Percentiles rank a stretch among this genome's conserved stretches.
phyloP scores from a whole-genome alignment of 2,329 filamentous ascomycete genomes.

The Hysterium pulicare region DNA sequence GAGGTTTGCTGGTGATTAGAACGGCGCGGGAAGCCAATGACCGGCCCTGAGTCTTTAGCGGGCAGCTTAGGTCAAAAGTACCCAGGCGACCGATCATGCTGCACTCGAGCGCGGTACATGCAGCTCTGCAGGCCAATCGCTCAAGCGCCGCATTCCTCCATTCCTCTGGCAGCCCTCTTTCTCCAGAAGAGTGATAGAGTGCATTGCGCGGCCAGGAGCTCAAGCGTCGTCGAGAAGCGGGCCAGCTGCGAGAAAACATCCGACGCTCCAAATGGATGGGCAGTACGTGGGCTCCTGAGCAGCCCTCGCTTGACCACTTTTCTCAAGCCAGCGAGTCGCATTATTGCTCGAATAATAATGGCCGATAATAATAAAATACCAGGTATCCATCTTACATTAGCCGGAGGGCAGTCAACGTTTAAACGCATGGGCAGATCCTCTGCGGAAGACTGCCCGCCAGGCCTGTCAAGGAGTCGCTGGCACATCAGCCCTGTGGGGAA shows the following conservation, averaged over 20 bases:
- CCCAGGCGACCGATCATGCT: slow-evolving; percentile 11
- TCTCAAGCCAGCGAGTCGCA: too few species aligned
- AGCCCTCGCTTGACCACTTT: neutral
- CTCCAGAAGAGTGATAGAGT: neutral
- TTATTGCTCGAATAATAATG: slow-evolving; percentile 2
- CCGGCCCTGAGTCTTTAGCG: slow-evolving; percentile 12
- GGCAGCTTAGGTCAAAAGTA: slow-evolving; percentile 1
- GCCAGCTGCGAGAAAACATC: too few species aligned
- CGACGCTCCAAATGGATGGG: too few species aligned
- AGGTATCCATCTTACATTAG: slow-evolving; percentile 18
- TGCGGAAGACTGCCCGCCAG: slow-evolving; percentile 25
- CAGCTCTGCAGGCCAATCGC: slow-evolving; percentile 1
- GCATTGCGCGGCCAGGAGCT: slow-evolving; percentile 5
- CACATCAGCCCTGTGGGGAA: slow-evolving; percentile 12
- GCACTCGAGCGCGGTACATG: slow-evolving; percentile 3
- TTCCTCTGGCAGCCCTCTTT: neutral
- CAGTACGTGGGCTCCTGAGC: neutral
- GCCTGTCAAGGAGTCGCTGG: slow-evolving; percentile 18
- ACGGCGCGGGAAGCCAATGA: slow-evolving; percentile 23
- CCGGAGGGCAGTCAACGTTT: slow-evolving; percentile 25
- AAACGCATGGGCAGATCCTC: slow-evolving; percentile 22
- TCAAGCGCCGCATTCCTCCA: slow-evolving; percentile 1
- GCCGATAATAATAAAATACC: slow-evolving; percentile 7
- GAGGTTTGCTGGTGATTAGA: slow-evolving; percentile 17
- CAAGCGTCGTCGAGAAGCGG: too few species aligned